Base-by-base conservation (phyloP, 768 basidiomycete genomes). In the Lanmaoa pseudosensibilis region DNA sequence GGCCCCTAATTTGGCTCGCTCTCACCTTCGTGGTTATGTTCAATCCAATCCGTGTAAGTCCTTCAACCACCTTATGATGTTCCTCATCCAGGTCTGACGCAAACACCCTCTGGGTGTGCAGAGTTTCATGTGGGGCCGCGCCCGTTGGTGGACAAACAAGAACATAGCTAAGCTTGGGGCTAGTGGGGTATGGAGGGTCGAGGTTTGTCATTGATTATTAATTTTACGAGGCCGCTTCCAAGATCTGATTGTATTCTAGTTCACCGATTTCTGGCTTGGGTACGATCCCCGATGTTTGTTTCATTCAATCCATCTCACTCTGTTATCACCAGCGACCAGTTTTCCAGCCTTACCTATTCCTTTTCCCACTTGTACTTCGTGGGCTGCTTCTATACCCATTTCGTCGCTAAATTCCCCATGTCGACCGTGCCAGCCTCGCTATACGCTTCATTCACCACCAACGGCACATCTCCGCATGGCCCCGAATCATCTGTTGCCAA, bases 261-360 rank as follows among this genome's bases (percentile, higher is more conserved):
- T 93, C 67, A 75, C 85, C 8, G 90, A 92, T 77, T 92, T 92
- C 84, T 93, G 91, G 91, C 77, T 92, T 71, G 91, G 88, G 88
- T 89, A 69, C 45, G 80, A 65, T 27, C 33, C 21, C 7, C 12
- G 41, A 39, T 11, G 21, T 5, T 36, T 52, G 6, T 50, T 33
- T 16, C 5, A 27, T 30, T 9, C 33, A 5, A 34, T 0, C 41
- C n/a, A 25, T 55, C 56, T 55, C 36, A 55, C 13, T n/a, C 30
- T 25, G 23, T 44, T 27, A 12, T 23, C 32, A 21, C 36, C 63
- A 91, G 89, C 13, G 91, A 93, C 62, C 90, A 92, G 61, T 80
- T 90, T 63, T 90, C 88, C 73, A 91, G 88, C 60, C 76, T 97
- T 34, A 69, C 78, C 3, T 94, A 88, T 73, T 82, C 86, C 0